Evolutionary conservation across 164 flowering plant species (phyloP).

Genomic region (Magnolia changhungtana): DNA sequence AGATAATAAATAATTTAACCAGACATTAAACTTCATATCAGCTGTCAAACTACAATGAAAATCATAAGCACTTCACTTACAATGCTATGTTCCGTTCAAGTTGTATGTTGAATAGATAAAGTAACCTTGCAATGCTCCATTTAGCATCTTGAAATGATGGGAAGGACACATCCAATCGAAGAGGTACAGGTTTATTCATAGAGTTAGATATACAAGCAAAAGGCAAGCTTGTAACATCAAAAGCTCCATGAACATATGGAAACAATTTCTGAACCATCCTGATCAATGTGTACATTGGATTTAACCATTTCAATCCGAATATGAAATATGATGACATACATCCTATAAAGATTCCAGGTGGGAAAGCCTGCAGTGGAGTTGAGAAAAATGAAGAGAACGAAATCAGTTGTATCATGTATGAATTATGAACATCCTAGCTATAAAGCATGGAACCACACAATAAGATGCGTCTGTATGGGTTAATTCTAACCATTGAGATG

Average conservation of each 20-base stretch:
- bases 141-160: constrained; percentile 69
- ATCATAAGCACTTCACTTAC: constrained; percentile 40
- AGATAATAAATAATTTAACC: neutral
- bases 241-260: constrained; percentile 29
- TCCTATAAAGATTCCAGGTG: constrained; percentile 27
- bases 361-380: constrained; percentile 44
- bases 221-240: constrained; percentile 33
- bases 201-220: constrained; percentile 83
- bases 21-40: constrained; percentile 4
- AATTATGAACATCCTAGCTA: neutral
- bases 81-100: constrained; percentile 80
- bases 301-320: constrained; percentile 30
- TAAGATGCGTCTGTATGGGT: neutral
- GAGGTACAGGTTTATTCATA: constrained; percentile 73
- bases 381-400: constrained; percentile 4
- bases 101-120: constrained; percentile 79
- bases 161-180: constrained; percentile 71
- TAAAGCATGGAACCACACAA: neutral
- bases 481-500: neutral
- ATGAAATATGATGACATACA: constrained; percentile 38
- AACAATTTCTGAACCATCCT: constrained; percentile 30
- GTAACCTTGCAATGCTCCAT: constrained; percentile 65
- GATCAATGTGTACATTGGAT: constrained; percentile 18
- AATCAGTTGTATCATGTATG: neutral
- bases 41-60: neutral